Percentiles rank a stretch among this genome's conserved stretches.
phyloP scores from a whole-genome alignment of 495 filamentous ascomycete genomes.

The Haplographium delicatum region DNA sequence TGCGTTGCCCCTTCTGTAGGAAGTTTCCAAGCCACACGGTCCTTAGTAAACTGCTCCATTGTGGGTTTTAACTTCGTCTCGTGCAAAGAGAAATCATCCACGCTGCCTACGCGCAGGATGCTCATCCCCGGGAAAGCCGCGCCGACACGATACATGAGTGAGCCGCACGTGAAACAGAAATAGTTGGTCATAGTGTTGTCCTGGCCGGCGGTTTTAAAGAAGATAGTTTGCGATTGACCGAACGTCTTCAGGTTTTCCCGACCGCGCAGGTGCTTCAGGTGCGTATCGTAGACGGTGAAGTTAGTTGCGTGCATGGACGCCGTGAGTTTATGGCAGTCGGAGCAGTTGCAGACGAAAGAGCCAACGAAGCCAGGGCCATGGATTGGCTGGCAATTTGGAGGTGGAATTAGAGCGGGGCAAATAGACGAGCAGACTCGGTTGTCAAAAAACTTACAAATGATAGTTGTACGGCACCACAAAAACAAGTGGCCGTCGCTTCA shows the following conservation, averaged over 20 bases:
- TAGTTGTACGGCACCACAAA: slow-evolving; percentile 50
- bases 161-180: slow-evolving; percentile 50
- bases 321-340: slow-evolving; percentile 53
- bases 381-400: slow-evolving; percentile 7
- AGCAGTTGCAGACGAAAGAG: slow-evolving; percentile 52
- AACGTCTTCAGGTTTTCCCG: slow-evolving; percentile 37
- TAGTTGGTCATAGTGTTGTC: slow-evolving; percentile 47
- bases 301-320: slow-evolving; percentile 55
- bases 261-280: slow-evolving; percentile 43
- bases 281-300: slow-evolving; percentile 40
- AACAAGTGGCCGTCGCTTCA: slow-evolving; percentile 48
- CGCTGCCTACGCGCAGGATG: slow-evolving; percentile 46
- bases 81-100: slow-evolving; percentile 48
- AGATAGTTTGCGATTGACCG: slow-evolving; percentile 23
- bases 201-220: slow-evolving; percentile 30
- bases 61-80: slow-evolving; percentile 45
- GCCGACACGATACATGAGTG: slow-evolving; percentile 46
- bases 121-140: slow-evolving; percentile 30
- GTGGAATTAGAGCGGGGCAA: slow-evolving; percentile 7
- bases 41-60: slow-evolving; percentile 40
- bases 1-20: background rate
- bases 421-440: slow-evolving; percentile 22
- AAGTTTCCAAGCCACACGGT: slow-evolving; percentile 36
- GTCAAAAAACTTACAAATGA: slow-evolving; percentile 29
- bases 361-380: slow-evolving; percentile 38